Evolutionary conservation across 2,329 filamentous ascomycete genomes (phyloP), one percentile per base, ranked within the genome.

Genomic region (Talaromyces sp.): DNA sequence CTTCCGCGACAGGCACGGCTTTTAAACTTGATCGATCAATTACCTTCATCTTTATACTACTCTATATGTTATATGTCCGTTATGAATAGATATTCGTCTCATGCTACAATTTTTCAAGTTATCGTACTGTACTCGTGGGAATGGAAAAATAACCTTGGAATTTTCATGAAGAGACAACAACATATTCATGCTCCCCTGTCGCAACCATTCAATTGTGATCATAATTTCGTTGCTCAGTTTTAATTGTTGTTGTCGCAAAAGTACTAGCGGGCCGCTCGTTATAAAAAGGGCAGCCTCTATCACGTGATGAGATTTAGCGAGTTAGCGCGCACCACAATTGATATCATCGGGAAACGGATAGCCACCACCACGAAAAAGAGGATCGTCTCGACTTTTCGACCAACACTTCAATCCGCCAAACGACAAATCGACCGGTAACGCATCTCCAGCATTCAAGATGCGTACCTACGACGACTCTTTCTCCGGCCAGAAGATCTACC

Each of bases 391-490:
- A 74, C 72, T 75, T 73, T 75, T 75, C 73, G 58, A 58, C 77
- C 72, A 75, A 78, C 76, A 75, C 76, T 77, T 76, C 72, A 79
- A 78, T 13, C 56, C 75, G 75, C 75, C 75, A 76, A 79, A 71
- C 76, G 74, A 76, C 74, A 75, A 52, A 73, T 66, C 69, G 69
- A 73, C 73, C 76, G 76, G 75, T 75, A 75, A 75, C 78, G 78
- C 78, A 80, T 79, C 77, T 72, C 71, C 74, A 76, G 77, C 80
- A 81, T 81, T 81, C 84, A 88, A 84, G 79, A 89, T 89, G 87
- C 85, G 87, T 85, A 89, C 87, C 82, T 91, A 90, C 88, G 88
- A 91, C 84, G 88, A 91, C 79, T 85, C 87, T 77, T 91, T 91
- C 87, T 88, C 86, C 82, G 88, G 88, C 77, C 83, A 87, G 83